Conservation (phyloP, 139 green algal species). For the Chlorella vulgaris region DNA sequence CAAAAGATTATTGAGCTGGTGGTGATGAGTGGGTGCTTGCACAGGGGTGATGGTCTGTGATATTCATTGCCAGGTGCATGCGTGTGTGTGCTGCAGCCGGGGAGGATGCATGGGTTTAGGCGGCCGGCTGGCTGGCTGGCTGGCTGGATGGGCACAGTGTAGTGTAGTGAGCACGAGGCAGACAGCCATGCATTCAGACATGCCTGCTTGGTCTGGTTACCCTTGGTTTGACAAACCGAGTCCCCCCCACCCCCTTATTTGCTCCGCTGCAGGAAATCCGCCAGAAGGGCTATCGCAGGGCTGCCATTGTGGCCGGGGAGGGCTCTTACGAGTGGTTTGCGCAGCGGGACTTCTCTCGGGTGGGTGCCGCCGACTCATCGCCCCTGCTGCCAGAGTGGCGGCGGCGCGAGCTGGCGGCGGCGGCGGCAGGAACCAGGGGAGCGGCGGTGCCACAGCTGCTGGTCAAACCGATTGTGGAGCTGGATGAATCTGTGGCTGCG, state of each 20-base stretch:
- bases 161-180: no score
- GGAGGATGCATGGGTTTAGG: no score
- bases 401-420: constrained; percentile 31
- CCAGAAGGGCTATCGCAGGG: constrained; percentile 55
- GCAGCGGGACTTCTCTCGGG: constrained; percentile 59
- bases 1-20: no score
- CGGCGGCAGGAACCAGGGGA: not conserved
- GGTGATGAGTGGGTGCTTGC: no score
- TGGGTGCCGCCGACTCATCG: constrained; percentile 29
- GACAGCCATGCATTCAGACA: no score
- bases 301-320: constrained; percentile 70
- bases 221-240: no score
- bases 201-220: no score
- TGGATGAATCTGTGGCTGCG: constrained; percentile 35
- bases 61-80: no score
- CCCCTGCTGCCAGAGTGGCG: constrained; percentile 46
- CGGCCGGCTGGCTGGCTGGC: constrained; percentile 22
- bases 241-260: constrained; percentile 49
- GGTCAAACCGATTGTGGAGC: constrained; percentile 72
- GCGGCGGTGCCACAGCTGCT: constrained; percentile 81
- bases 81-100: no score
- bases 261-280: constrained; percentile 57
- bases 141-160: no score
- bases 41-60: no score
- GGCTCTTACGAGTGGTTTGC: constrained; percentile 54